Evolutionary conservation across 495 filamentous ascomycete genomes (phyloP).

Genomic region (Hypoxylon subgilvum): DNA sequence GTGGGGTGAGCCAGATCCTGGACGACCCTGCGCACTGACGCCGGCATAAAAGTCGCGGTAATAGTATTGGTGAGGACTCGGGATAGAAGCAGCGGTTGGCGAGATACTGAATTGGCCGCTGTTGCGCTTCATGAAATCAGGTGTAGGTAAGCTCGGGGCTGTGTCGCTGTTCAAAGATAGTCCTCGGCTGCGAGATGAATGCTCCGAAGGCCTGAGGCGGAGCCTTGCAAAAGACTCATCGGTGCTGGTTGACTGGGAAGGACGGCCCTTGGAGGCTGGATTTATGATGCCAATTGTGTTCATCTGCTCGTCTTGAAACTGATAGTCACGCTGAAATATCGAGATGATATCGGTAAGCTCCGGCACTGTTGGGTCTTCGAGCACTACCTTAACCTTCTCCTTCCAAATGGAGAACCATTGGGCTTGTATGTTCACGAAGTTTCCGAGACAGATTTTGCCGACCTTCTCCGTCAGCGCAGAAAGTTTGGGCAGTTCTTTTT

Average conservation of each 20-base stretch:
- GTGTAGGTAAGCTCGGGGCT: slow-evolving; percentile 65
- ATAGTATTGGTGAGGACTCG: slow-evolving; percentile 57
- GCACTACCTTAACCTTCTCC: slow-evolving; percentile 74
- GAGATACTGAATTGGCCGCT: slow-evolving; percentile 63
- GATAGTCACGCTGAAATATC: slow-evolving; percentile 76
- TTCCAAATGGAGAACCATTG: slow-evolving; percentile 81
- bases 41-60: slow-evolving; percentile 58
- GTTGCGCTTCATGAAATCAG: slow-evolving; percentile 61
- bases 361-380: slow-evolving; percentile 69
- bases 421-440: slow-evolving; percentile 80
- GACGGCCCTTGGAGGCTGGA: slow-evolving; percentile 48
- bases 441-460: slow-evolving; percentile 76
- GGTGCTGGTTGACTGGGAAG: slow-evolving; percentile 54
- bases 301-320: slow-evolving; percentile 60
- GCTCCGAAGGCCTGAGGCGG: slow-evolving; percentile 47
- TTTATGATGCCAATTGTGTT: slow-evolving; percentile 57
- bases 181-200: slow-evolving; percentile 54
- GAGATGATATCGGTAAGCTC: slow-evolving; percentile 69
- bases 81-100: slow-evolving; percentile 50
- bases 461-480: slow-evolving; percentile 78
- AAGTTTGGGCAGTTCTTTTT: slow-evolving; percentile 88
- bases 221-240: slow-evolving; percentile 53
- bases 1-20: slow-evolving; percentile 51
- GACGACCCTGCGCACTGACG: slow-evolving; percentile 44
- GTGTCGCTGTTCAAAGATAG: slow-evolving; percentile 68